These are phyloP conservation scores for Tephrocybe sp. DNA, from an alignment of 768 basidiomycete species.

Conservation along the genomic window DNA sequence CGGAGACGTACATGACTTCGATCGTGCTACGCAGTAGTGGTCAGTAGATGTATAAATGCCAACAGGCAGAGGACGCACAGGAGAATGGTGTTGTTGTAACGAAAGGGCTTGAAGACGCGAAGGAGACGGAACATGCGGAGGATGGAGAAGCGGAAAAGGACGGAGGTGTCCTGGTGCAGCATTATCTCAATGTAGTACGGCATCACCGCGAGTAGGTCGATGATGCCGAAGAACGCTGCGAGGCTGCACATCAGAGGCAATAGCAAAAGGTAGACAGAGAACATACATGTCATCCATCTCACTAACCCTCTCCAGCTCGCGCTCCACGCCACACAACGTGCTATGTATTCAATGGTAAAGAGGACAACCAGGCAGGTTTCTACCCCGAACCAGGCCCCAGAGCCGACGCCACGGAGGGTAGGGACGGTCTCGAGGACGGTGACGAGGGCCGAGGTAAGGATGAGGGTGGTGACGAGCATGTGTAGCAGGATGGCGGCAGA, in stretches of 20 bases:
- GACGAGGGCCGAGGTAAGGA: slow-evolving; percentile 71
- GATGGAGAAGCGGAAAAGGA: slow-evolving; percentile 89
- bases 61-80: slow-evolving; percentile 46
- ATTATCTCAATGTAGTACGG: slow-evolving; percentile 90
- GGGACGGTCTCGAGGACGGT: slow-evolving; percentile 83
- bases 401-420: slow-evolving; percentile 66
- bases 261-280: slow-evolving; percentile 25
- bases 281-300: slow-evolving; percentile 68
- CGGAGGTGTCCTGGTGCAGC: slow-evolving; percentile 82
- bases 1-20: slow-evolving; percentile 91
- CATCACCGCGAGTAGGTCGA: slow-evolving; percentile 82
- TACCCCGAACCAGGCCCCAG: slow-evolving; percentile 80
- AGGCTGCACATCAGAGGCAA: slow-evolving; percentile 8
- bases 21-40: slow-evolving; percentile 82
- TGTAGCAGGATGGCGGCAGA: slow-evolving; percentile 76
- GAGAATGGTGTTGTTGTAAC: slow-evolving; percentile 80
- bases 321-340: slow-evolving; percentile 75
- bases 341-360: slow-evolving; percentile 85
- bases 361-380: slow-evolving; percentile 83
- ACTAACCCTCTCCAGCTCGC: slow-evolving; percentile 58
- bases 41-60: too few relatives aligned
- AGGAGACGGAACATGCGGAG: slow-evolving; percentile 86
- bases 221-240: slow-evolving; percentile 76
- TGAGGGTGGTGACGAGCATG: slow-evolving; percentile 66
- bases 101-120: slow-evolving; percentile 88